Evolutionary conservation across 2,329 filamentous ascomycete genomes (phyloP), one percentile per base, ranked within the genome.

Genomic region (Curvularia hawaiiensis): DNA sequence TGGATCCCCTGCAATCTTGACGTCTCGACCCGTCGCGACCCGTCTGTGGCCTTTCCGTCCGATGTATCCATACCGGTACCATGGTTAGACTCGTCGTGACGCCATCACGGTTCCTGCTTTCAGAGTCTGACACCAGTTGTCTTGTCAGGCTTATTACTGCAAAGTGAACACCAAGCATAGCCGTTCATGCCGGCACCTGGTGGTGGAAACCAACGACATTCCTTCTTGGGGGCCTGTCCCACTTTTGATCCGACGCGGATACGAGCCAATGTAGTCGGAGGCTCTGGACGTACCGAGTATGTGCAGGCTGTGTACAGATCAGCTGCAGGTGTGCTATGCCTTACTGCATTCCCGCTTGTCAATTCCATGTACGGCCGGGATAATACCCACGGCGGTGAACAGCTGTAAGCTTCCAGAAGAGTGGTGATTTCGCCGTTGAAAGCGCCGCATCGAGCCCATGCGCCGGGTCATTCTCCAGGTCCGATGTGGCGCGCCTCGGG

Each of bases 391-490:
- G 12, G 39, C 35, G 1, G 33, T 47, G 38, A 18, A 31, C 22
- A 30, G n/a, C 45, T 14, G 35, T 44, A 33, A 12, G 31, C 18
- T 59, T 52, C 54, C 35, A 61, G 54, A 61, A 40, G 22, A 33
- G 41, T 16, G n/a, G 20, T 20, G 20, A 28, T 40, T 53, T 48
- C 47, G 55, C 66, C 62, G 65, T 66, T 67, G 54, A 58, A 54
- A 61, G 53, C 62, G 61, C 67, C 58, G 60, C 57, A 50, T 59
- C 41, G 52, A 31, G 44, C 50, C 54, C 50, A 61, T 59, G 53
- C 52, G 43, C 54, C 67, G 65, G 63, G 56, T 60, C 68, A 67
- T 26, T 10, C 47, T 30, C 22, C 26, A 35, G 60, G 64, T 54
- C 63, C 68, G 59, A 54, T 46, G 26, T 30, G 50, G 40, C 44